Conservation (phyloP, 2,329 filamentous ascomycete species). For the Arthrobotrys conoides region DNA sequence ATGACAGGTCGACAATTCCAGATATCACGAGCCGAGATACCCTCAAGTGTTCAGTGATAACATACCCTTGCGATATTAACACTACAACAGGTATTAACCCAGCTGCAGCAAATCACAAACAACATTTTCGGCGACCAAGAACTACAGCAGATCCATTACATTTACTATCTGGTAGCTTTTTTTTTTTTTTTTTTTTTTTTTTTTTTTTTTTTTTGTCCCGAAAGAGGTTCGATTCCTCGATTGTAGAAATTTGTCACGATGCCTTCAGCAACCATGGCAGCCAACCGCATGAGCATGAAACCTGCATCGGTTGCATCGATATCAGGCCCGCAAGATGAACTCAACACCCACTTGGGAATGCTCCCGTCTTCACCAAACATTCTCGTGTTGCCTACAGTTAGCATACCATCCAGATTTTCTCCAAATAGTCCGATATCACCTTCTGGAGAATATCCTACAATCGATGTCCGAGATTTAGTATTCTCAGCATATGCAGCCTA, state of each 20-base stretch:
- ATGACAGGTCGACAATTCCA: conserved; percentile 17
- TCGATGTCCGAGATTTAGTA: conserved; percentile 54
- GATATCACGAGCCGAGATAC: conserved; percentile 24
- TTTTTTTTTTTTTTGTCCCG: too few species aligned
- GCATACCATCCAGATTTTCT: conserved; percentile 41
- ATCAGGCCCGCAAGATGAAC: conserved; percentile 58
- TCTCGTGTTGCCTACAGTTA: conserved; percentile 55
- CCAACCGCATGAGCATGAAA: conserved; percentile 57
- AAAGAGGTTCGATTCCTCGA: neutral
- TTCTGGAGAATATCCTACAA: conserved; percentile 41
- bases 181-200: too few species aligned
- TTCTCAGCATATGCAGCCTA: conserved; percentile 50
- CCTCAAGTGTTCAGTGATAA: conserved; percentile 23
- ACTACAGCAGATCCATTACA: neutral
- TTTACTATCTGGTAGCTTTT: neutral
- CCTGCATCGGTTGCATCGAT: conserved; percentile 59
- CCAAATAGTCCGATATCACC: conserved; percentile 52
- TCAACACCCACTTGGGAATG: conserved; percentile 60
- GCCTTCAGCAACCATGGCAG: conserved; percentile 43
- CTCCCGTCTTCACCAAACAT: conserved; percentile 58
- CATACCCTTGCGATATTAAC: conserved; percentile 23
- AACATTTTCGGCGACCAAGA: conserved; percentile 25
- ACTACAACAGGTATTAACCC: conserved; percentile 7
- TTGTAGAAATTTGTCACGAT: conserved; percentile 31
- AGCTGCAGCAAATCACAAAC: neutral